Evolutionary conservation across 2,329 filamentous ascomycete species (phyloP).

Genomic region (Phaeophleospora eucalypticola): DNA sequence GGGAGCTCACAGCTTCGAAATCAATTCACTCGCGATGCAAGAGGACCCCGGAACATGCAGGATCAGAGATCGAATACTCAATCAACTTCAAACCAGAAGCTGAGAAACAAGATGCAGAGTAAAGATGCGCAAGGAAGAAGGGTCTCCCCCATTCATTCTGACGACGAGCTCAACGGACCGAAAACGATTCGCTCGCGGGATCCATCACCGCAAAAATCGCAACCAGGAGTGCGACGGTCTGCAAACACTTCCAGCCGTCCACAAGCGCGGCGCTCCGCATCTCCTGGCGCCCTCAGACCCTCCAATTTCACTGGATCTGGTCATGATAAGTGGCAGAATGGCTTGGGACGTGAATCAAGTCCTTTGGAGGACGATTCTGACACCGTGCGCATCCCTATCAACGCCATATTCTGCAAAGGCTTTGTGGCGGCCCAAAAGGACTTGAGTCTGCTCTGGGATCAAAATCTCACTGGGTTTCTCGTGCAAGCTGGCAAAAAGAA

Average conservation of each 20-base stretch:
- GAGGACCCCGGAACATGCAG: too few relatives aligned
- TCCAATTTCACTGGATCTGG: not conserved
- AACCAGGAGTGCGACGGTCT: not conserved
- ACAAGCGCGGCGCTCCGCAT: too few relatives aligned
- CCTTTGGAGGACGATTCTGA: not conserved
- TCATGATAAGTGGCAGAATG: not conserved
- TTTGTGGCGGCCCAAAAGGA: not conserved
- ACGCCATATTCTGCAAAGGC: constrained; percentile 7
- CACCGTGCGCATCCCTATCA: constrained; percentile 4
- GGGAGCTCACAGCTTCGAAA: too few relatives aligned
- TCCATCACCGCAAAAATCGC: not conserved
- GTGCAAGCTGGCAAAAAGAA: not conserved
- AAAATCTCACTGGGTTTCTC: not conserved
- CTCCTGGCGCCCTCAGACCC: not conserved
- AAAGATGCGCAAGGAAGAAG: too few relatives aligned
- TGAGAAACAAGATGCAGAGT: not conserved
- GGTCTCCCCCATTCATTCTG: too few relatives aligned
- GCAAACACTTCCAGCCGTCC: not conserved
- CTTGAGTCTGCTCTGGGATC: constrained; percentile 11
- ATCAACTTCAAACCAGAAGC: not conserved
- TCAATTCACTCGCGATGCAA: too few relatives aligned
- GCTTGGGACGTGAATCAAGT: not conserved
- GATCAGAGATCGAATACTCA: too few relatives aligned
- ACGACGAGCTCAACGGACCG: not conserved
- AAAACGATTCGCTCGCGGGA: not conserved